Conservation (phyloP, 768 basidiomycete genomes). For the Calocybe gangraenosa region DNA sequence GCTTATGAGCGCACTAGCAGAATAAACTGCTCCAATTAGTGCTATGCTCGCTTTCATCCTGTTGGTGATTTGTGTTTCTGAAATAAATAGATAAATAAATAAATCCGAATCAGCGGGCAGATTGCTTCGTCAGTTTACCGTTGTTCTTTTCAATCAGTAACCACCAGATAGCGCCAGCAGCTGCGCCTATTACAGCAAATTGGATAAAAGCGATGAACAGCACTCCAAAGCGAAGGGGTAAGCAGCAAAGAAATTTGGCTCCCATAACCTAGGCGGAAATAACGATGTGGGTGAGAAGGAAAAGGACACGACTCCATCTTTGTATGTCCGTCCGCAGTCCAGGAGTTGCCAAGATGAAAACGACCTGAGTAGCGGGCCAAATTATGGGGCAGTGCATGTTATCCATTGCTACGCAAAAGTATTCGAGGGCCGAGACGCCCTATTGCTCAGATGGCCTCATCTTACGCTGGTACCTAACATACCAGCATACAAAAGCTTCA, state of each 20-base stretch:
- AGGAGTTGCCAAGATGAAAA: neutral
- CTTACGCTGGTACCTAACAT: too few relatives aligned
- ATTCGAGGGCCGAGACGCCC: neutral
- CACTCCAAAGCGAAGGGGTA: conserved; percentile 40
- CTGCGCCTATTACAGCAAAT: conserved; percentile 28
- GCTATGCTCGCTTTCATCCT: conserved; percentile 26
- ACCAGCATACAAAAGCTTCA: too few relatives aligned
- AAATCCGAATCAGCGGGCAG: conserved; percentile 5
- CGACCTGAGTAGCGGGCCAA: neutral
- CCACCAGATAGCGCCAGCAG: conserved; percentile 29
- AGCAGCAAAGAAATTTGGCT: conserved; percentile 38
- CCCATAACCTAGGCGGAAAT: conserved; percentile 22
- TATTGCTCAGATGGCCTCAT: too few relatives aligned
- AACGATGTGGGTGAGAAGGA: neutral
- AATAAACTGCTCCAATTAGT: conserved; percentile 28
- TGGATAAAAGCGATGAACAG: conserved; percentile 36
- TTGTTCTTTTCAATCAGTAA: conserved; percentile 16
- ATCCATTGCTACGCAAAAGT: too few relatives aligned
- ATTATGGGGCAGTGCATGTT: too few relatives aligned
- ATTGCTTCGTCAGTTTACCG: conserved; percentile 19
- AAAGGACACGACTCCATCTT: neutral
- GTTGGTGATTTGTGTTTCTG: conserved; percentile 23
- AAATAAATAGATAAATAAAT: neutral
- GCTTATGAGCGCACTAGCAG: conserved; percentile 27
- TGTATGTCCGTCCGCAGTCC: neutral